phyloP scores from a whole-genome alignment of 805 yeast species.

The Metschnikowia peoriensis region DNA sequence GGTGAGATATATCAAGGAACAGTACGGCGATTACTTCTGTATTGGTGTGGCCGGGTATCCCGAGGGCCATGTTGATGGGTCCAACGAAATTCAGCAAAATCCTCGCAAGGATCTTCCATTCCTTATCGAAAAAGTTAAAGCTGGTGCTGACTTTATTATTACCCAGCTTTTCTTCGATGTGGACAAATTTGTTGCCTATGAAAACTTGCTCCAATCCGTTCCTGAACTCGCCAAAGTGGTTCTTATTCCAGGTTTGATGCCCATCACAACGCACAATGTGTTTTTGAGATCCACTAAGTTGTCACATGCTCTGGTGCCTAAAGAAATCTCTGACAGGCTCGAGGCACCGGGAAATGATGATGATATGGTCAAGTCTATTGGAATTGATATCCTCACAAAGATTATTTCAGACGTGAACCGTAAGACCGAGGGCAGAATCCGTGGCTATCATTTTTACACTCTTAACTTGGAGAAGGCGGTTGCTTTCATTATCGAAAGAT shows the following conservation, averaged over 20 bases:
- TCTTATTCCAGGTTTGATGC: conserved; percentile 87
- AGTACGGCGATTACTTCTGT: conserved; percentile 80
- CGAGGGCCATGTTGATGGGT: conserved; percentile 93
- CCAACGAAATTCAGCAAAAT: conserved; percentile 63
- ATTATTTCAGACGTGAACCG: conserved; percentile 57
- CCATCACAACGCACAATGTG: conserved; percentile 78
- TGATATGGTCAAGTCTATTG: conserved; percentile 75
- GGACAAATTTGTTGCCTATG: conserved; percentile 70
- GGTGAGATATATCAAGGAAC: conserved; percentile 69
- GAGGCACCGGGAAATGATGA: conserved; percentile 61
- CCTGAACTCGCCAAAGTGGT: conserved; percentile 47
- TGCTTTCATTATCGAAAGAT: conserved; percentile 73
- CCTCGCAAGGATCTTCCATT: conserved; percentile 70
- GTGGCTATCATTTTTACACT: conserved; percentile 90
- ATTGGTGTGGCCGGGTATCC: conserved; percentile 98
- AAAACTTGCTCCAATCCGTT: conserved; percentile 45
- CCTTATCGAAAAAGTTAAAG: conserved; percentile 78
- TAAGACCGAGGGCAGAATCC: conserved; percentile 55
- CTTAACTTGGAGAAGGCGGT: conserved; percentile 89
- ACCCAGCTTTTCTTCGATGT: conserved; percentile 91
- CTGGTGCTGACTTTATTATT: conserved; percentile 93
- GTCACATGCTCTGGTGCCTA: conserved; percentile 83
- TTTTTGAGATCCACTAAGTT: conserved; percentile 87
- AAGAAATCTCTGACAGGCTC: conserved; percentile 48
- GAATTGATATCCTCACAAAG: conserved; percentile 69